These are phyloP conservation scores for Sphagnum magellanicum DNA, from an alignment of 228 moss, liverwort and hornwort genomes.

Conservation along the genomic window DNA sequence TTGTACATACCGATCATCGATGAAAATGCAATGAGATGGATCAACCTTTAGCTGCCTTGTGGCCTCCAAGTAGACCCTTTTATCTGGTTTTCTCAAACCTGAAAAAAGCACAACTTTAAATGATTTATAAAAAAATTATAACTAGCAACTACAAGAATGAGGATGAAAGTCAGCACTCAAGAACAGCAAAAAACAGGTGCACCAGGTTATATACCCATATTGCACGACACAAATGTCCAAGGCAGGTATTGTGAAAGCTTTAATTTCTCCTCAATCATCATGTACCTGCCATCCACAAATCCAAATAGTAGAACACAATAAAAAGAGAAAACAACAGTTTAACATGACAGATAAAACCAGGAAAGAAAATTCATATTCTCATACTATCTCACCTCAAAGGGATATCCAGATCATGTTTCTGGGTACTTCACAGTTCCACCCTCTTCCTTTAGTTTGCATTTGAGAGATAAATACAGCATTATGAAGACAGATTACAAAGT, in stretches of 20 bases:
- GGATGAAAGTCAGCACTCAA: background rate
- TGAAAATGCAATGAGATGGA: conserved; percentile 67
- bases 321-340: too few species aligned
- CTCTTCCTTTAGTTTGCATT: background rate
- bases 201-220: conserved; percentile 44
- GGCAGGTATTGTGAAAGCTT: conserved; percentile 76
- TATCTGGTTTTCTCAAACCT: conserved; percentile 85
- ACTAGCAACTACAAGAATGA: background rate
- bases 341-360: too few species aligned
- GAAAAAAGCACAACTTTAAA: background rate
- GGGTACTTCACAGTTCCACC: background rate
- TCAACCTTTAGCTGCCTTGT: conserved; percentile 57
- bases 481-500: background rate
- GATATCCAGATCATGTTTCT: conserved; percentile 1
- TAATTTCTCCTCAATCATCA: conserved; percentile 88
- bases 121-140: background rate
- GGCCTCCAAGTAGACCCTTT: conserved; percentile 61
- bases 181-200: background rate
- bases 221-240: conserved; percentile 95
- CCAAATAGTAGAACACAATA: too few species aligned
- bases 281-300: conserved; percentile 36
- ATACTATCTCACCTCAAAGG: background rate
- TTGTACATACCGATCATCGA: conserved; percentile 74
- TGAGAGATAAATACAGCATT: background rate
- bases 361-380: too few species aligned